Base-by-base conservation (phyloP, 1,284 basidiomycete genomes). In the Moesziomyces sp. region DNA sequence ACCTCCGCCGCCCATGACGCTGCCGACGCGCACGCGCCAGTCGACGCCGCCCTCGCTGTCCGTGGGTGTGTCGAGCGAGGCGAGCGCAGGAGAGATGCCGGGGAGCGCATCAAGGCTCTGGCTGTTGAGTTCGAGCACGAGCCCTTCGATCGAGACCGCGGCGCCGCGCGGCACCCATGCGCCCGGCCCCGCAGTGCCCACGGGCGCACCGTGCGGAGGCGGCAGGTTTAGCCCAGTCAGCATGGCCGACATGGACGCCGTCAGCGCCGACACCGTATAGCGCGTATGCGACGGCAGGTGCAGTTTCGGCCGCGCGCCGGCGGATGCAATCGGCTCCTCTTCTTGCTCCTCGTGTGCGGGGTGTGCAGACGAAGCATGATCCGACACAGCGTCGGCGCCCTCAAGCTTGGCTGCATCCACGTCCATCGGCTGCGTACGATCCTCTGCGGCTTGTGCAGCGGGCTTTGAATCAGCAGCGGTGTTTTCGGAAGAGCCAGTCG, bases 91-190 rank as follows among this genome's bases (percentile, higher is more conserved):
- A n/a, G 65, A 59, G 46, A 69, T 54, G 35, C 71, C 65, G 0
- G 64, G 57, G 7, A 65, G 54, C 5, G 50, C 71, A 23, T 61
- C 54, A 26, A 74, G 44, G 28, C 40, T 61, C 46, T 65, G 58
- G 24, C 59, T 67, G 52, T 69, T 71, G 52, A 80, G 60, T 19
- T 67, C 69, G 57, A 78, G 67, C 28, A 75, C 63, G 13, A 78
- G 38, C 13, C 78, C 78, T 46, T 80, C 78, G 51, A 80, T 72
- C 8, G 64, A 60, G 19, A 78, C 65, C 8, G 68, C 74, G 0
- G 78, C 74, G 13, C 78, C 78, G 5, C 78, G 70, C 18, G 69
- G 76, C 1, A 78, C 69, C 78, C 78, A 80, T 1, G 78, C 74
- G n/a, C 78, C 78, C 9, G 78, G 78, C 2, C 78, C 78, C 7